Evolutionary conservation across 208 protist species (phyloP).

Genomic region (Trypanosoma cruzi): DNA sequence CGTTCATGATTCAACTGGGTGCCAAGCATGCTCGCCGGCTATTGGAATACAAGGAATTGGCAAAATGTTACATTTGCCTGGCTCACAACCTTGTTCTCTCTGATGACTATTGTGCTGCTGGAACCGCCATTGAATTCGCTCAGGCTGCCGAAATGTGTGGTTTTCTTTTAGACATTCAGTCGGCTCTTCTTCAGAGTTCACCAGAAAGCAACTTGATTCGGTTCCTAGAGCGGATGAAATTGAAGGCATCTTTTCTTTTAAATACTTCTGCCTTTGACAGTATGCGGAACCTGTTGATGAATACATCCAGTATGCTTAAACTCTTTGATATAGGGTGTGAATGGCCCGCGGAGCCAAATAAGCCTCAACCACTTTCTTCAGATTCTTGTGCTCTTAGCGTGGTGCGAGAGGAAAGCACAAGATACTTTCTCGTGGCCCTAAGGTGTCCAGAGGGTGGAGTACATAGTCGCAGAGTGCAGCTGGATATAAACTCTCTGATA

Average conservation of each 20-base stretch:
- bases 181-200: constrained; percentile 11
- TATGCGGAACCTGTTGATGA: constrained; percentile 13
- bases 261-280: constrained; percentile 27
- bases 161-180: constrained; percentile 27
- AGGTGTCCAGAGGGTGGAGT: constrained; percentile 55
- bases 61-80: constrained; percentile 28
- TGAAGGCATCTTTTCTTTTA: constrained; percentile 21
- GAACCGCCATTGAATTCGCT: constrained; percentile 39
- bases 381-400: constrained; percentile 32
- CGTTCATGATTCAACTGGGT: neutral
- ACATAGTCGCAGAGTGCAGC: constrained; percentile 32
- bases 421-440: constrained; percentile 48
- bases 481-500: constrained; percentile 28
- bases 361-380: constrained; percentile 13
- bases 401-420: constrained; percentile 25
- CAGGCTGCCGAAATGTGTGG: constrained; percentile 33
- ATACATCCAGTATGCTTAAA: constrained; percentile 26
- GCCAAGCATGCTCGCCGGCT: constrained; percentile 6
- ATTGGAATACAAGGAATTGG: constrained; percentile 25
- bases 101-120: constrained; percentile 20
- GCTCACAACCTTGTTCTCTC: constrained; percentile 22
- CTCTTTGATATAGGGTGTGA: constrained; percentile 25
- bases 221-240: constrained; percentile 18
- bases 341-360: constrained; percentile 33
- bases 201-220: constrained; percentile 24